Percentiles rank a stretch among this genome's conserved stretches.
phyloP scores from a whole-genome alignment of 169 alveolate genomes.

The Plasmodium sp. region DNA sequence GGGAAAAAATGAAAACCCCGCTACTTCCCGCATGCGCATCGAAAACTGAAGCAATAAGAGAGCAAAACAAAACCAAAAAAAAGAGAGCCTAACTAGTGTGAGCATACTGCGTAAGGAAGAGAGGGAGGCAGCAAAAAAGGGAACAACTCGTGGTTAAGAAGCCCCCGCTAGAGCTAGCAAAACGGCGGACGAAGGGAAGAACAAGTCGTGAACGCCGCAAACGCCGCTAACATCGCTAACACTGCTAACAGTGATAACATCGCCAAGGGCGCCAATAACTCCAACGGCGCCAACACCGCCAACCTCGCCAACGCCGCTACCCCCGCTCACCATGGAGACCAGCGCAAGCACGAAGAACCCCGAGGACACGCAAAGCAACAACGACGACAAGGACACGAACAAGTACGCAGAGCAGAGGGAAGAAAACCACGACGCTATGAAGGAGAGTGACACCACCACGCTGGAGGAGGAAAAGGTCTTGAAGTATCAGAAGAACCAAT shows the following conservation, averaged over 20 bases:
- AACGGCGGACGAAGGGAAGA: background rate
- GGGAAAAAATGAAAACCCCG: background rate
- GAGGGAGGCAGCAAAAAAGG: background rate
- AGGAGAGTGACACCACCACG: background rate
- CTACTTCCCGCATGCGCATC: background rate
- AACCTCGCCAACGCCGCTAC: background rate
- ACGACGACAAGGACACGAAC: background rate
- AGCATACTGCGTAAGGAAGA: background rate
- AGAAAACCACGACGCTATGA: background rate
- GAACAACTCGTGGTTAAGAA: background rate
- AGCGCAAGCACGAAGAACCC: background rate
- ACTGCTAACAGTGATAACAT: background rate
- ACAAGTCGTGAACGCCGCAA: background rate
- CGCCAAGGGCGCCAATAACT: background rate
- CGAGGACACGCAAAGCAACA: background rate
- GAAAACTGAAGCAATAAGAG: background rate
- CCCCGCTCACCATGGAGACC: slow-evolving; percentile 1
- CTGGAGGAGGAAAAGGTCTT: background rate
- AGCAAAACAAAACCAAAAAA: background rate
- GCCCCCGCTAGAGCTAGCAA: background rate
- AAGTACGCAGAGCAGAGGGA: background rate
- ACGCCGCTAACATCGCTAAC: background rate
- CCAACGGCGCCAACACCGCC: background rate
- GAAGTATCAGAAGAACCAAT: slow-evolving; percentile 11
- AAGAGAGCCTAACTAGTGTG: background rate